Percentiles rank a stretch among this genome's conserved stretches.
Evolutionary conservation across 306 rosid species (phyloP).

Genomic region (Cicer yamashitae): DNA sequence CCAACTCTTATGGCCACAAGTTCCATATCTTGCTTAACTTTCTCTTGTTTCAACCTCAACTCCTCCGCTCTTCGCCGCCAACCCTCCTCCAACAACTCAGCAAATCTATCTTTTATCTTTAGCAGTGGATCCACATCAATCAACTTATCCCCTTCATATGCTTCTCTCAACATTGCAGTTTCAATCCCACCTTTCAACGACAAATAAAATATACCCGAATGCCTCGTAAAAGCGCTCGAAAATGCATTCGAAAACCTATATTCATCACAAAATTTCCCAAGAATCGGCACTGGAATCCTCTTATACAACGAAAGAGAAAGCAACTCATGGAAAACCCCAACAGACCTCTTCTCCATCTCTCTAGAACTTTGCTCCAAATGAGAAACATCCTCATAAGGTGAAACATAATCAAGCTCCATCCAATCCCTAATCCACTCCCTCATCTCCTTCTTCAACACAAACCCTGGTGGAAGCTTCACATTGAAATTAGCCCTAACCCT

Average conservation of each 20-base stretch:
- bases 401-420: conserved; percentile 79
- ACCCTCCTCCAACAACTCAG: conserved; percentile 82
- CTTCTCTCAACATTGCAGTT: conserved; percentile 81
- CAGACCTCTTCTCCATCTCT: conserved; percentile 64
- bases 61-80: conserved; percentile 65
- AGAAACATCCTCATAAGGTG: conserved; percentile 72
- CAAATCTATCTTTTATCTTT: conserved; percentile 70
- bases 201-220: conserved; percentile 80
- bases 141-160: conserved; percentile 64
- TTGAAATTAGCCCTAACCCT: conserved; percentile 75
- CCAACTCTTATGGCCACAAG: conserved; percentile 47
- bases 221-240: conserved; percentile 75
- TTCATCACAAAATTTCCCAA: conserved; percentile 81
- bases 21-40: conserved; percentile 56
- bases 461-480: conserved; percentile 71
- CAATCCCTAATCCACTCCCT: conserved; percentile 95
- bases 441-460: conserved; percentile 82
- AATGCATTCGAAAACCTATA: conserved; percentile 82
- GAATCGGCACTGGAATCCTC: conserved; percentile 80
- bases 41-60: conserved; percentile 56
- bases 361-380: conserved; percentile 69
- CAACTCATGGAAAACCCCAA: conserved; percentile 57
- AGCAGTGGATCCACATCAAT: conserved; percentile 78
- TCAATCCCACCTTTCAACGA: conserved; percentile 89
- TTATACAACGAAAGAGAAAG: conserved; percentile 71